A percentile compares a stretch with the other conserved stretches of the same genome.
Conservation (phyloP, 2,329 filamentous ascomycete species). For the Periglandula ipomoeae region DNA sequence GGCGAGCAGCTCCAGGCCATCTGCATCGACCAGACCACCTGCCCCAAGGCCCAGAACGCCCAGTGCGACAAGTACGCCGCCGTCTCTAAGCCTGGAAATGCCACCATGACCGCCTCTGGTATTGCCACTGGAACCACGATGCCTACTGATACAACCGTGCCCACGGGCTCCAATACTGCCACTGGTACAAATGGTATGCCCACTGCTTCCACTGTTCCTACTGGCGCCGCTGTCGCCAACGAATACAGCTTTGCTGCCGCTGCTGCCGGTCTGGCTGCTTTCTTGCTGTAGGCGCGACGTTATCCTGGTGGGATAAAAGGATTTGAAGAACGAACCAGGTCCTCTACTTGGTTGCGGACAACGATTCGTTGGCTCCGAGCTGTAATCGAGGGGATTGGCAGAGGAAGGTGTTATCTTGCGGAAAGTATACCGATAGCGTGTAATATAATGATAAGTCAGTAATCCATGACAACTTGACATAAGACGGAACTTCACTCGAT, state of each 20-base stretch:
- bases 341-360: too few species aligned
- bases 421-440: background rate
- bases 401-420: background rate
- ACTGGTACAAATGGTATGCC: too few species aligned
- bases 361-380: background rate
- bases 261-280: constrained; percentile 19
- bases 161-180: background rate
- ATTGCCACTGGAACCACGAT: too few species aligned
- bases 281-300: constrained; percentile 10
- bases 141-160: constrained; percentile 4
- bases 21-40: constrained; percentile 37
- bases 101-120: constrained; percentile 1
- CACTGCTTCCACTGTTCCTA: constrained; percentile 7
- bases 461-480: background rate
- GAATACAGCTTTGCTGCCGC: constrained; percentile 19
- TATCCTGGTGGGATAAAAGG: too few species aligned
- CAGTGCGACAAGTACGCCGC: constrained; percentile 36
- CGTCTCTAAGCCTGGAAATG: constrained; percentile 15
- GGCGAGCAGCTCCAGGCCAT: constrained; percentile 43
- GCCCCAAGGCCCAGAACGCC: constrained; percentile 35
- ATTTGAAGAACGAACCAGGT: too few species aligned
- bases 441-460: background rate
- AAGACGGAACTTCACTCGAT: background rate
- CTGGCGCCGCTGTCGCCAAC: constrained; percentile 12
- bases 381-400: background rate